Conservation (phyloP, 2,329 filamentous ascomycete species). For the Seiridium cupressi region DNA sequence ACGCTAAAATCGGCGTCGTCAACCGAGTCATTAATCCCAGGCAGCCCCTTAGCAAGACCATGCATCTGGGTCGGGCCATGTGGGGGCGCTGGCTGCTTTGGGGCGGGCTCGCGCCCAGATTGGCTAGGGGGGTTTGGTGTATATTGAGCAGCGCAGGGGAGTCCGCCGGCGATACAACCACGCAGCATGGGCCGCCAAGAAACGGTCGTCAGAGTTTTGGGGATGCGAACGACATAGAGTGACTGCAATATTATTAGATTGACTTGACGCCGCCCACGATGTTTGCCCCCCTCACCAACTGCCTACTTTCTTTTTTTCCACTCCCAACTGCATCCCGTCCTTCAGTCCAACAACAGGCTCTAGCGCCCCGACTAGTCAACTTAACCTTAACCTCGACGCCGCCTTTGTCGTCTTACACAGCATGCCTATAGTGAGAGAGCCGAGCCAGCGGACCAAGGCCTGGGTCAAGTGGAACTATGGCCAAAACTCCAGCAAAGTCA, state of each 20-base stretch:
- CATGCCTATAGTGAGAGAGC: constrained; percentile 10
- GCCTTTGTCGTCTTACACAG: neutral
- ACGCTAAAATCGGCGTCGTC: constrained; percentile 7
- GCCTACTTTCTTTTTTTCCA: neutral
- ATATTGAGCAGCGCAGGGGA: neutral
- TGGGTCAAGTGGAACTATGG: constrained; percentile 11
- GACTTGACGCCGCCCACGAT: neutral
- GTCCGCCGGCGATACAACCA: constrained; percentile 2
- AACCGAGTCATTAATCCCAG: constrained; percentile 6
- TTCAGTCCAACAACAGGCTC: neutral
- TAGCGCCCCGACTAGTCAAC: neutral
- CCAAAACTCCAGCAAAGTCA: neutral
- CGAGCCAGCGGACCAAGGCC: constrained; percentile 9
- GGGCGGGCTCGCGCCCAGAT: neutral
- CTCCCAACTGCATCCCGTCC: neutral
- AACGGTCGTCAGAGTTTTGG: constrained; percentile 5
- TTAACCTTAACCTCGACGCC: neutral
- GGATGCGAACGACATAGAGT: neutral
- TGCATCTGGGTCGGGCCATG: neutral
- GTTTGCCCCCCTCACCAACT: neutral
- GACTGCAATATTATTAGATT: neutral
- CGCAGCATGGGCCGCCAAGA: constrained; percentile 3
- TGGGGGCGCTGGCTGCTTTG: neutral
- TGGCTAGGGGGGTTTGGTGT: constrained; percentile 3
- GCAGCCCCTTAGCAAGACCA: neutral